These are phyloP conservation scores for Metschnikowia drakensbergensis DNA, from an alignment of 805 yeast genomes.

Conservation along the genomic window DNA sequence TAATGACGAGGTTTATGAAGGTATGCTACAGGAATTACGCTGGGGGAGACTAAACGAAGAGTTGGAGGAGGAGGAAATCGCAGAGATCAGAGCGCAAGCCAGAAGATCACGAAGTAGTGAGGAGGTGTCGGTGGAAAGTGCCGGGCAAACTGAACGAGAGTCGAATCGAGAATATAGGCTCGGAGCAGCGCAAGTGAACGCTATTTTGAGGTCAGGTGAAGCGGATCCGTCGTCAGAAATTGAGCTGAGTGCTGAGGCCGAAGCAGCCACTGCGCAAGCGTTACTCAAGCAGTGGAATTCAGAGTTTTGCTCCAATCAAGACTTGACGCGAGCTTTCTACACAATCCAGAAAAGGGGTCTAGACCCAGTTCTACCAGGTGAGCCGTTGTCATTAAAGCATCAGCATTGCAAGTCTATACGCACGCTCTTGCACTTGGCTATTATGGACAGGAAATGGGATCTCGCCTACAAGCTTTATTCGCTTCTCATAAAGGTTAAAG, in stretches of 20 bases:
- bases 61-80: neutral
- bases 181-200: neutral
- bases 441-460: constrained; percentile 51
- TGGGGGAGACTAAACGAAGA: neutral
- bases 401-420: constrained; percentile 24
- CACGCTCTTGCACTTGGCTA: constrained; percentile 45
- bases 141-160: neutral
- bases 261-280: constrained; percentile 3
- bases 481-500: constrained; percentile 44
- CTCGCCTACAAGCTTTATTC: constrained; percentile 52
- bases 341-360: constrained; percentile 11
- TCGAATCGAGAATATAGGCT: neutral
- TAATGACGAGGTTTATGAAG: neutral
- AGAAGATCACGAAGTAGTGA: neutral
- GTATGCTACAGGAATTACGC: neutral
- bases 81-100: neutral
- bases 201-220: neutral
- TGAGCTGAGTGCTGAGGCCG: neutral
- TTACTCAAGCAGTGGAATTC: constrained; percentile 8
- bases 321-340: constrained; percentile 7
- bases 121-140: neutral
- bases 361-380: neutral
- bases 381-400: neutral
- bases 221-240: neutral
- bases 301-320: constrained; percentile 6